Evolutionary conservation across 75 land plant species (phyloP).

Genomic region (Pseudotsuga menziesii): DNA sequence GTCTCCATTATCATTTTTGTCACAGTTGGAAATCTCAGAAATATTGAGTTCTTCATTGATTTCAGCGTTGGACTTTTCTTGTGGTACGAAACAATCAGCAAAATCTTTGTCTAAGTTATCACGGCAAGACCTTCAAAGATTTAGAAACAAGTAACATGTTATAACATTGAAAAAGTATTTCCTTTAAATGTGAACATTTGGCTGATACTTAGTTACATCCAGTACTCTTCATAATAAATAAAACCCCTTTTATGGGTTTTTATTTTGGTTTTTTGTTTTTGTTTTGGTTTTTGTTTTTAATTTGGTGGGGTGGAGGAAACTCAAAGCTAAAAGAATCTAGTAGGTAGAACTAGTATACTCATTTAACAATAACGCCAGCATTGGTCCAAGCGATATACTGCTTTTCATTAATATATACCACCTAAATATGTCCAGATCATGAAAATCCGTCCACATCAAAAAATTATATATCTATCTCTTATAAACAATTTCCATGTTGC

Average conservation of each 20-base stretch:
- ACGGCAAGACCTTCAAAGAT: conserved; percentile 30
- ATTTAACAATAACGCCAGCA: not conserved
- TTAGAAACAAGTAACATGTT: not conserved
- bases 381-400: not conserved
- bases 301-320: not conserved
- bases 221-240: not conserved
- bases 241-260: not conserved
- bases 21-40: conserved; percentile 24
- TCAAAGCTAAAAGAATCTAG: not conserved
- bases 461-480: not conserved
- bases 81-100: conserved; percentile 40
- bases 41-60: conserved; percentile 39
- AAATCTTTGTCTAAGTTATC: conserved; percentile 33
- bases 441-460: too few relatives aligned
- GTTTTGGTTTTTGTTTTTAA: too few relatives aligned
- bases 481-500: not conserved
- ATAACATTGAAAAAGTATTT: not conserved
- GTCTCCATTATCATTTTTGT: conserved; percentile 28
- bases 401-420: too few relatives aligned
- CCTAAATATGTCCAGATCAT: too few relatives aligned
- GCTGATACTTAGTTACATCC: not conserved
- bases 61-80: conserved; percentile 37
- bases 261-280: too few relatives aligned
- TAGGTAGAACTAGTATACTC: not conserved
- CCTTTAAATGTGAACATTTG: not conserved